Conservation (phyloP, 306 rosid genomes). For the Mucuna pruriens region DNA sequence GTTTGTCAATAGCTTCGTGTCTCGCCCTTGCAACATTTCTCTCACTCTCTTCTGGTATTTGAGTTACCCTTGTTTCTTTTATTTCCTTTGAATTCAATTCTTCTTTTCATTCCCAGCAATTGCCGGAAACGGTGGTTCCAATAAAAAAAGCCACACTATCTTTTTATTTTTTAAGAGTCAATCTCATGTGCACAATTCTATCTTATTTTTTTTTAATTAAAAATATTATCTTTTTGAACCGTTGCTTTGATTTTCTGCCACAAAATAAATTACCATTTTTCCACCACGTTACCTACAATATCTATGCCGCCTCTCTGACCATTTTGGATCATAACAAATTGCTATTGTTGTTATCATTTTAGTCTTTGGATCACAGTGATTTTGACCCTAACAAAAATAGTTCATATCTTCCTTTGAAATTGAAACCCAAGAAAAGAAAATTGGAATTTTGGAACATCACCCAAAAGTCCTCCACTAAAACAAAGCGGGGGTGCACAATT, state of each 20-base stretch:
- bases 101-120: not conserved
- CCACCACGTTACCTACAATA: not conserved
- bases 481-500: not conserved
- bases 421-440: not conserved
- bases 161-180: not conserved
- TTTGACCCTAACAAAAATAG: constrained; percentile 15
- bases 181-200: not conserved
- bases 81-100: not conserved
- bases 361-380: not conserved
- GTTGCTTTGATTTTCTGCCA: not conserved
- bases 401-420: not conserved
- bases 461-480: not conserved
- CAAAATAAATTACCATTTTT: not conserved
- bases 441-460: not conserved
- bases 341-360: not conserved
- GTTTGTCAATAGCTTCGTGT: not conserved
- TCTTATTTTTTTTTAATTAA: not conserved
- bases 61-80: not conserved
- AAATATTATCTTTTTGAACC: not conserved
- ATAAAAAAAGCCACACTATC: not conserved
- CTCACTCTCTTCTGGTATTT: not conserved
- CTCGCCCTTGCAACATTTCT: not conserved
- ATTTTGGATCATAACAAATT: not conserved
- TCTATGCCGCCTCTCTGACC: constrained; percentile 26
- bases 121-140: not conserved